Evolutionary conservation across 148 eudicot genomes (phyloP).

Genomic region (Heliosperma pusillum): DNA sequence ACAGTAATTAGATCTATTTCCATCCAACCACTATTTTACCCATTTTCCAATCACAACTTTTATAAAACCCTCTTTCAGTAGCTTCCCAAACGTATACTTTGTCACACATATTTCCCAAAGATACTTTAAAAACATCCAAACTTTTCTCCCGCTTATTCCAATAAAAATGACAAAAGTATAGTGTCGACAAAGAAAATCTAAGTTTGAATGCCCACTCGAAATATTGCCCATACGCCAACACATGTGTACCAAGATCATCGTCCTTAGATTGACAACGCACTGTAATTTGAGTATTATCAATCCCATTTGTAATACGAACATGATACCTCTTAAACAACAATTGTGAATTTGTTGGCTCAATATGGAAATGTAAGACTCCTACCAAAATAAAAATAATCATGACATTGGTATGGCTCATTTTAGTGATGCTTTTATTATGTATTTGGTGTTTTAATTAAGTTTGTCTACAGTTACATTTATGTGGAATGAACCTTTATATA

Average conservation of each 20-base stretch:
- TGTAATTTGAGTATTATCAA: background rate
- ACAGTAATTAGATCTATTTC: background rate
- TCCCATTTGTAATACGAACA: background rate
- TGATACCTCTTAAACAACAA: background rate
- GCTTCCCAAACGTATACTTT: slow-evolving; percentile 2
- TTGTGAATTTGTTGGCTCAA: slow-evolving; percentile 1
- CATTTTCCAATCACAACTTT: background rate
- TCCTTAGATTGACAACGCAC: slow-evolving; percentile 17
- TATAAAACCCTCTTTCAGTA: background rate
- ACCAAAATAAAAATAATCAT: background rate
- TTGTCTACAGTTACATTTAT: background rate
- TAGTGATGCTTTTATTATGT: background rate
- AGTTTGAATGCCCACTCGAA: background rate
- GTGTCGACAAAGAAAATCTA: background rate
- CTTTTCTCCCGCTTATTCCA: background rate
- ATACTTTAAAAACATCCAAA: slow-evolving; percentile 8
- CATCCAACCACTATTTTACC: background rate
- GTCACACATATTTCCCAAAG: background rate
- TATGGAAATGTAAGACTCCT: background rate
- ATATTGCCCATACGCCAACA: background rate
- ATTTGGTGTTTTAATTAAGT: background rate
- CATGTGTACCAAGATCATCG: slow-evolving; percentile 12
- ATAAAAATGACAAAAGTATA: slow-evolving; percentile 16
- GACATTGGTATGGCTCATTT: background rate
- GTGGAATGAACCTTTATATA: background rate